Conservation (phyloP, 805 yeast genomes). For the Ogataea pilisensis region DNA sequence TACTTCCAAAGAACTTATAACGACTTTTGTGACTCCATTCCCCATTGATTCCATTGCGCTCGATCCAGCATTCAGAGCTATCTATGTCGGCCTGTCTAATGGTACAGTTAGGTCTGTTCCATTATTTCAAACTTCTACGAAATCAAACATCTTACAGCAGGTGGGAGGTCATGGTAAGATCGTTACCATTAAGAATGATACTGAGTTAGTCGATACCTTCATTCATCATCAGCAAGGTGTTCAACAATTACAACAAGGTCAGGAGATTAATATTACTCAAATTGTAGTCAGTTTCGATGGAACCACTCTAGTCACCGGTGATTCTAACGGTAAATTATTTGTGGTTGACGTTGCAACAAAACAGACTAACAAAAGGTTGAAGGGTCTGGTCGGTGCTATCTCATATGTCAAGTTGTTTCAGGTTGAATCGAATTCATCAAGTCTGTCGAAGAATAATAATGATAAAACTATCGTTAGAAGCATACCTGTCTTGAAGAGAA, state of each 20-base stretch:
- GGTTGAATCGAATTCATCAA: constrained; percentile 11
- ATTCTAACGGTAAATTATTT: constrained; percentile 60
- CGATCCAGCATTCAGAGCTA: constrained; percentile 76
- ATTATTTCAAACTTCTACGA: constrained; percentile 38
- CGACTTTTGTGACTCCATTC: constrained; percentile 67
- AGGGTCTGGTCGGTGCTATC: constrained; percentile 28
- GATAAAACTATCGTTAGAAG: constrained; percentile 32
- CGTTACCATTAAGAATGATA: constrained; percentile 48
- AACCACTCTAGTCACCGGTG: constrained; percentile 68
- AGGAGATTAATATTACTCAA: constrained; percentile 41
- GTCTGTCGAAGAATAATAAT: constrained; percentile 18
- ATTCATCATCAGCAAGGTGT: constrained; percentile 41
- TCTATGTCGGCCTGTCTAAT: constrained; percentile 64
- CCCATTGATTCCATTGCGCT: constrained; percentile 54
- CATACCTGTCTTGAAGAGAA: constrained; percentile 66
- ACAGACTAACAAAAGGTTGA: constrained; percentile 60
- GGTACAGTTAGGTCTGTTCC: constrained; percentile 60
- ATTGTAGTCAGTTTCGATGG: constrained; percentile 71
- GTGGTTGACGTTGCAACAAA: constrained; percentile 67
- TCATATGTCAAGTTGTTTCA: constrained; percentile 22
- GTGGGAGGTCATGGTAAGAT: constrained; percentile 57
- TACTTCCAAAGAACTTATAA: constrained; percentile 39
- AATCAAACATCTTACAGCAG: constrained; percentile 42
- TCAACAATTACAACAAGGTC: constrained; percentile 10
- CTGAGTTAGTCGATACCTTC: constrained; percentile 46